phyloP scores from a whole-genome alignment of 352 stramenopile species.

The Phytopythium aichiense region DNA sequence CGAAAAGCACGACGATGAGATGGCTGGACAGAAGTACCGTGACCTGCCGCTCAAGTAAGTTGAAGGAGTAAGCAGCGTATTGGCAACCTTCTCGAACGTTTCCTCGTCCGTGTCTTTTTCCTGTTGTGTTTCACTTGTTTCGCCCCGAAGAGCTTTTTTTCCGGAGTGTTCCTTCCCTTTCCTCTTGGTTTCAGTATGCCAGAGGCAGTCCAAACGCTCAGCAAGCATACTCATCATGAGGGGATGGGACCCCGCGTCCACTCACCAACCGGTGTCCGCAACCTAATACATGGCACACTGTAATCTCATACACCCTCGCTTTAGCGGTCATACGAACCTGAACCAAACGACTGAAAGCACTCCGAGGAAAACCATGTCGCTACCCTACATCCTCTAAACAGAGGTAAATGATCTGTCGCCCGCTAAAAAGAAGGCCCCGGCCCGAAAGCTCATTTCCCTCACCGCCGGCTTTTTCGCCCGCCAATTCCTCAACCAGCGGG shows the following conservation, averaged over 20 bases:
- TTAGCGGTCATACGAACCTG: background rate
- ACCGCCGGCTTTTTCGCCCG: background rate
- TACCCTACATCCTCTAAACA: background rate
- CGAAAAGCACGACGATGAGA: background rate
- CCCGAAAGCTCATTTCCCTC: background rate
- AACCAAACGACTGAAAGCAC: background rate
- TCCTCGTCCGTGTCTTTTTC: background rate
- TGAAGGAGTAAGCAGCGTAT: too few relatives aligned
- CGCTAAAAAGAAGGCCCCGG: background rate
- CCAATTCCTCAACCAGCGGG: background rate
- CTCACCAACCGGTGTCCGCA: background rate
- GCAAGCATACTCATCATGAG: background rate
- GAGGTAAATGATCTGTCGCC: too few relatives aligned
- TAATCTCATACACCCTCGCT: background rate
- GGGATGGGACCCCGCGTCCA: background rate
- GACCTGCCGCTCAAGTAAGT: background rate
- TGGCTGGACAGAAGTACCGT: background rate
- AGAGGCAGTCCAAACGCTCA: background rate
- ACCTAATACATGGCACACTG: background rate
- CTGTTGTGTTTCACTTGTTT: slow-evolving; percentile 5
- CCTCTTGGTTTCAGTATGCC: background rate
- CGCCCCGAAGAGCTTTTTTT: background rate
- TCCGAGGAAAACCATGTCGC: too few relatives aligned
- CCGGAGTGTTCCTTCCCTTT: background rate
- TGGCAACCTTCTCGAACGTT: slow-evolving; percentile 3